Conservation (phyloP, 1,284 basidiomycete species). For the Boletus sp. region DNA sequence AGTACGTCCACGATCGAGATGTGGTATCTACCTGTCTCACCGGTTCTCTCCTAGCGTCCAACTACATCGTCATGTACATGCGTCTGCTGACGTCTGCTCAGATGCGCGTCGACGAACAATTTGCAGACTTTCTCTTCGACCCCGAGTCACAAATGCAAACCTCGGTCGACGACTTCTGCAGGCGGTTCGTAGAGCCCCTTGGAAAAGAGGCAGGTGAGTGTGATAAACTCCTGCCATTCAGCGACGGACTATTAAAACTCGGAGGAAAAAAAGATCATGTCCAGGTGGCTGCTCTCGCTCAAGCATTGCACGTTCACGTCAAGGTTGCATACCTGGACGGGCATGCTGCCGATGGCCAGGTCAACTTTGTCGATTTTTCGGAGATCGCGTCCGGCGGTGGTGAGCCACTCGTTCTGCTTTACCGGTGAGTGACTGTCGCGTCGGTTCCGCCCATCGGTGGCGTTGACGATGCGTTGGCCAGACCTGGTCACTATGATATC, state of each 20-base stretch:
- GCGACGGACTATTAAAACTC: conserved; percentile 3
- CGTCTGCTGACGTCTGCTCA: conserved; percentile 80
- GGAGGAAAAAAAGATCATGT: conserved; percentile 59
- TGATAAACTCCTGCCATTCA: neutral
- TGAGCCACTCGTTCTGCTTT: conserved; percentile 61
- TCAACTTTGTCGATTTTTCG: conserved; percentile 72
- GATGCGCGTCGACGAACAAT: conserved; percentile 55
- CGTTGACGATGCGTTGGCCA: conserved; percentile 27
- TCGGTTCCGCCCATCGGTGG: neutral
- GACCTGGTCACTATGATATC: conserved; percentile 78
- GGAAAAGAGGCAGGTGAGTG: conserved; percentile 75
- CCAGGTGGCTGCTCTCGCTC: conserved; percentile 76
- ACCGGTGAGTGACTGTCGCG: conserved; percentile 51
- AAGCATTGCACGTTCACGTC: conserved; percentile 65
- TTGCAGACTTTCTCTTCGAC: conserved; percentile 73
- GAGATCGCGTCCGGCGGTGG: conserved; percentile 35
- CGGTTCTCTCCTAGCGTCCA: conserved; percentile 46
- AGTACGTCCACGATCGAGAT: conserved; percentile 36
- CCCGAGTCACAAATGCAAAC: conserved; percentile 56
- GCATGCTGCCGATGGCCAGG: conserved; percentile 41
- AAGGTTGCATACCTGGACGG: conserved; percentile 80
- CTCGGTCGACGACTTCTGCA: conserved; percentile 65
- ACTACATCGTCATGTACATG: conserved; percentile 71
- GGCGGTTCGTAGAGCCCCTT: conserved; percentile 72
- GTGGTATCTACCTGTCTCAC: conserved; percentile 3